Evolutionary conservation across 352 stramenopile species (phyloP).

Genomic region (Globisporangium nagaii): DNA sequence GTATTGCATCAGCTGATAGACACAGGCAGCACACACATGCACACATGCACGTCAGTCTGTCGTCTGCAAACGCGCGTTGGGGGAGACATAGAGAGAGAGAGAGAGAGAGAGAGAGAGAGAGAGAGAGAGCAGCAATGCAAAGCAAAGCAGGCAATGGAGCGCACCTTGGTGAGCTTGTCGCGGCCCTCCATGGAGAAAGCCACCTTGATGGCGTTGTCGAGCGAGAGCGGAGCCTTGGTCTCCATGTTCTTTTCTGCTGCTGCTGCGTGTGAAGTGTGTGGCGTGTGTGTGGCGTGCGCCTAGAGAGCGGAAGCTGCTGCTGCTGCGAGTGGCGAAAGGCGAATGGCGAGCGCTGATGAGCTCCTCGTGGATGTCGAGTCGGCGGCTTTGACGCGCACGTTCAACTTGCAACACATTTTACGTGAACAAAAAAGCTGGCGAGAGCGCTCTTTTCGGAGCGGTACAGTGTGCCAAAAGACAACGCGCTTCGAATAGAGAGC

Average conservation of each 20-base stretch:
- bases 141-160: too few relatives aligned
- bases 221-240: constrained; percentile 52
- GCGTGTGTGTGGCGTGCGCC: background rate
- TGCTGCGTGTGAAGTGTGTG: background rate
- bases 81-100: background rate
- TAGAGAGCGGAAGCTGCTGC: background rate
- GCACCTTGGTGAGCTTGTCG: constrained; percentile 88
- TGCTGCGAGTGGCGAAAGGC: background rate
- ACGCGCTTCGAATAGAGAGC: constrained; percentile 18
- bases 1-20: constrained; percentile 70
- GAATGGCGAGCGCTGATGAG: background rate
- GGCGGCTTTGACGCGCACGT: background rate
- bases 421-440: constrained; percentile 25
- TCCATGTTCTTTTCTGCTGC: constrained; percentile 15
- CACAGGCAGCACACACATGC: background rate
- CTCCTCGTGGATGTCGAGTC: background rate
- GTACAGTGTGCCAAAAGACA: constrained; percentile 14
- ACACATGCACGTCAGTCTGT: background rate
- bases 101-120: background rate
- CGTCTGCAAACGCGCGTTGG: background rate
- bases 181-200: constrained; percentile 78
- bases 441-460: too few relatives aligned
- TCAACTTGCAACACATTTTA: constrained; percentile 15
- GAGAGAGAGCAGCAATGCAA: too few relatives aligned
- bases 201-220: constrained; percentile 57